Conservation (phyloP, 768 basidiomycete genomes). For the Mycena venus region DNA sequence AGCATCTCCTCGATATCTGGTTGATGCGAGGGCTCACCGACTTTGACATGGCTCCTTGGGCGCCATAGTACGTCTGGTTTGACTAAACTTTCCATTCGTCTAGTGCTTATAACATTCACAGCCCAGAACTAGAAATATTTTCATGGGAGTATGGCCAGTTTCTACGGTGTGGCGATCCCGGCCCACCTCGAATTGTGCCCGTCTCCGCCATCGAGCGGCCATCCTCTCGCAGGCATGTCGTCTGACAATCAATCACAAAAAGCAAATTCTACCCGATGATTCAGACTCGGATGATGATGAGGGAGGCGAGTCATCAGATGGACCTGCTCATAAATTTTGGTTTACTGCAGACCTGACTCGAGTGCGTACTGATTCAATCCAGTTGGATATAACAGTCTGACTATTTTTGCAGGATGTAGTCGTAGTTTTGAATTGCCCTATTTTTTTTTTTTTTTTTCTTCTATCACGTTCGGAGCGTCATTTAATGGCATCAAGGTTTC, state of each 20-base stretch:
- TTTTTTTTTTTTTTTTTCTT: too few relatives aligned
- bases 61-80: constrained; percentile 10
- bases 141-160: constrained; percentile 10
- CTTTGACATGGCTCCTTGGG: constrained; percentile 12
- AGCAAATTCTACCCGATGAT: not conserved
- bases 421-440: not conserved
- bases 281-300: not conserved
- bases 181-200: too few relatives aligned
- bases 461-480: constrained; percentile 24
- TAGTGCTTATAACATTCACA: not conserved
- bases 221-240: too few relatives aligned
- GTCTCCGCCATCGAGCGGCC: too few relatives aligned
- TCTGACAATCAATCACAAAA: not conserved
- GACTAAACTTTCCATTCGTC: not conserved
- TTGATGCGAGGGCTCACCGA: not conserved
- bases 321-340: not conserved
- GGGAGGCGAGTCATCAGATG: not conserved
- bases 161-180: not conserved
- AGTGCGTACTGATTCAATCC: too few relatives aligned
- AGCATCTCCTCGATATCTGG: too few relatives aligned
- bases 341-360: not conserved
- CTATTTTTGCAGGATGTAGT: too few relatives aligned
- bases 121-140: constrained; percentile 24
- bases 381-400: too few relatives aligned
- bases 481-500: constrained; percentile 6